Conservation (phyloP, 2,329 filamentous ascomycete species). For the Colletotrichum magnum region DNA sequence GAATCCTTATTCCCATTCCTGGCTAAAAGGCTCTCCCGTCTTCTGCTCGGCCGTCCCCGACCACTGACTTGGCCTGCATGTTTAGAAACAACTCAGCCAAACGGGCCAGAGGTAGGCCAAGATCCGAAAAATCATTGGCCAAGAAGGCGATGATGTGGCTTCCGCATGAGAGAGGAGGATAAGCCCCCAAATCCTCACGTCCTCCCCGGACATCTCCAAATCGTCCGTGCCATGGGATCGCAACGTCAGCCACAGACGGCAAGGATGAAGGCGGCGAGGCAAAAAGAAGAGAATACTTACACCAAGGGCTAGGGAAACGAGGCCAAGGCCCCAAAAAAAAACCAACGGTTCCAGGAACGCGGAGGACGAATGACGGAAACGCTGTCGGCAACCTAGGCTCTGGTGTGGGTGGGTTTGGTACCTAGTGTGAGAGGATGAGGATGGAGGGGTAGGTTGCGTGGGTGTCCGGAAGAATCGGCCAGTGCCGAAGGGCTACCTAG, state of each 20-base stretch:
- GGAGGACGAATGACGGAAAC: neutral
- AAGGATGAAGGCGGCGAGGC: neutral
- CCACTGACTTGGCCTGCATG: neutral
- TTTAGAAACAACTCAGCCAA: conserved; percentile 20
- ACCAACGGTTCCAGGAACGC: neutral
- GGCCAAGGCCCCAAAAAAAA: neutral
- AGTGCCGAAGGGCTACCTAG: conserved; percentile 26
- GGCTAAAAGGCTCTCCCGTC: neutral
- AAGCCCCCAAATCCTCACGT: conserved; percentile 36
- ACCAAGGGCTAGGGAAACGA: neutral
- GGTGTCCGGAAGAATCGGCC: conserved; percentile 16
- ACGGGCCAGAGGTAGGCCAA: neutral
- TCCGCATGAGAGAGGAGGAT: neutral
- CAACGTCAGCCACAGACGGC: conserved; percentile 32
- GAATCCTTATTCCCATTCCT: neutral
- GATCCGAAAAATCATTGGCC: neutral
- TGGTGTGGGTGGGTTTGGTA: too few relatives aligned
- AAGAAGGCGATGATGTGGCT: conserved; percentile 1
- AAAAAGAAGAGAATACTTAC: neutral
- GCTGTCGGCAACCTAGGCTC: conserved; percentile 4
- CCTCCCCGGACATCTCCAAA: conserved; percentile 40
- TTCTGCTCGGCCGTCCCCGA: neutral
- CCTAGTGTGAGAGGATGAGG: neutral
- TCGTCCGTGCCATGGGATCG: conserved; percentile 33
- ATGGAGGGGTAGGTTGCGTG: neutral